Conservation (phyloP, 106 monocot species). For the Dendrobium huoshanense region DNA sequence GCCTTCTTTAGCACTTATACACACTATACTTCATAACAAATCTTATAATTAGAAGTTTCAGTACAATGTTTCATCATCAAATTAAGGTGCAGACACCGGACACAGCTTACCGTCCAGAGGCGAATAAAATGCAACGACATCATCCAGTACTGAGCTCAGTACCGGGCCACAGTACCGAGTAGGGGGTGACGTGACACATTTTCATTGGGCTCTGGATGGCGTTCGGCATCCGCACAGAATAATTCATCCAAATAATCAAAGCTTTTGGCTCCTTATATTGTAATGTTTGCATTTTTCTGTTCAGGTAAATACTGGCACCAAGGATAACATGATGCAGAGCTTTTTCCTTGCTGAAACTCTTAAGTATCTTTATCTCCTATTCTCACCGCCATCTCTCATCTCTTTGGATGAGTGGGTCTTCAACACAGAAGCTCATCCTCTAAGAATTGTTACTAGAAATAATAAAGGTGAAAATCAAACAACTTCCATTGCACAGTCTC, state of each 20-base stretch:
- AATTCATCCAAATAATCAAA: too few relatives aligned
- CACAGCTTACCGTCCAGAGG: too few relatives aligned
- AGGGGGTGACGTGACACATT: too few relatives aligned
- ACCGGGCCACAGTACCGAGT: too few relatives aligned
- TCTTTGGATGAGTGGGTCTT: constrained; percentile 70
- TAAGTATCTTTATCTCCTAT: constrained; percentile 59
- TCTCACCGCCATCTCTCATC: constrained; percentile 47
- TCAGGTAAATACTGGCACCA: constrained; percentile 45
- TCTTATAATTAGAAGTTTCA: too few relatives aligned
- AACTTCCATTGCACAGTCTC: constrained; percentile 2
- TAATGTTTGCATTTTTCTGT: background rate
- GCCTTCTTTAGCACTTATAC: background rate
- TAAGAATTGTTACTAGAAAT: constrained; percentile 31
- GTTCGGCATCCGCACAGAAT: too few relatives aligned
- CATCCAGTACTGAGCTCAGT: too few relatives aligned
- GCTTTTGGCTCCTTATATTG: background rate
- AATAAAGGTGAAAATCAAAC: background rate
- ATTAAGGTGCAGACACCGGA: too few relatives aligned
- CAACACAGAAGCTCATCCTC: constrained; percentile 64
- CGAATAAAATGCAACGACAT: too few relatives aligned
- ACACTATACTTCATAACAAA: background rate
- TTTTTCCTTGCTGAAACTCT: constrained; percentile 63
- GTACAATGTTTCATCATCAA: too few relatives aligned
- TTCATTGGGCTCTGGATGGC: too few relatives aligned
- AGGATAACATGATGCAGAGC: constrained; percentile 65